phyloP scores from a whole-genome alignment of 192 early-diverging fungal genomes.

The Glomus cerebriforme region DNA sequence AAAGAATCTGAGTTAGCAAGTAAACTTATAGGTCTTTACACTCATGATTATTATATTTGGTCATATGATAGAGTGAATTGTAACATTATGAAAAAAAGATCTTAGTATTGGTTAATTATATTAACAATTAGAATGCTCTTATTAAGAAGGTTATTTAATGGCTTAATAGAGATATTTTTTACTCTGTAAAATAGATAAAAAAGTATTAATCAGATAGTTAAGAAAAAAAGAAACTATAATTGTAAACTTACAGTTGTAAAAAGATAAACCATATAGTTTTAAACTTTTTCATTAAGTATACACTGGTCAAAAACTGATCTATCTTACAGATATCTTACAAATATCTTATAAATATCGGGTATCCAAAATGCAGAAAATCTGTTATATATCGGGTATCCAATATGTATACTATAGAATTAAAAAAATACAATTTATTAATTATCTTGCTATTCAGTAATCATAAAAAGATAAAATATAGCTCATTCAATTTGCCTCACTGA shows the following conservation, averaged over 20 bases:
- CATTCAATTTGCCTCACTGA: too few relatives aligned
- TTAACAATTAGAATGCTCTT: conserved; percentile 21
- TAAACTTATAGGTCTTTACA: conserved; percentile 8
- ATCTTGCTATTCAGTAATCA: too few relatives aligned
- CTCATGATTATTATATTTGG: conserved; percentile 21
- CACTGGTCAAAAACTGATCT: too few relatives aligned
- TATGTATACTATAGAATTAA: too few relatives aligned
- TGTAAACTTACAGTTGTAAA: conserved; percentile 14
- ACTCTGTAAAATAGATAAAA: conserved; percentile 8
- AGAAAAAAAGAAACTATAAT: not conserved
- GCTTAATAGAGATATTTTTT: conserved; percentile 22
- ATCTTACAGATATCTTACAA: too few relatives aligned
- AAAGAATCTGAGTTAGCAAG: conserved; percentile 26
- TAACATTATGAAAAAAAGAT: conserved; percentile 19
- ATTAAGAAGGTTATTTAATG: conserved; percentile 13
- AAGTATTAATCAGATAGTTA: not conserved
- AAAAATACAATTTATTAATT: too few relatives aligned
- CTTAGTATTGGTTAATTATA: conserved; percentile 25
- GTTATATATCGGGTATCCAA: too few relatives aligned
- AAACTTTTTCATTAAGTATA: not conserved
- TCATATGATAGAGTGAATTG: conserved; percentile 19
- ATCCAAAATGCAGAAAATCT: too few relatives aligned
- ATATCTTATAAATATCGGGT: too few relatives aligned
- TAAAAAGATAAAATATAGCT: too few relatives aligned
- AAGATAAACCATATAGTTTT: not conserved